phyloP scores from a whole-genome alignment of 192 early-diverging fungal genomes.

The Oehlia diaphana region DNA sequence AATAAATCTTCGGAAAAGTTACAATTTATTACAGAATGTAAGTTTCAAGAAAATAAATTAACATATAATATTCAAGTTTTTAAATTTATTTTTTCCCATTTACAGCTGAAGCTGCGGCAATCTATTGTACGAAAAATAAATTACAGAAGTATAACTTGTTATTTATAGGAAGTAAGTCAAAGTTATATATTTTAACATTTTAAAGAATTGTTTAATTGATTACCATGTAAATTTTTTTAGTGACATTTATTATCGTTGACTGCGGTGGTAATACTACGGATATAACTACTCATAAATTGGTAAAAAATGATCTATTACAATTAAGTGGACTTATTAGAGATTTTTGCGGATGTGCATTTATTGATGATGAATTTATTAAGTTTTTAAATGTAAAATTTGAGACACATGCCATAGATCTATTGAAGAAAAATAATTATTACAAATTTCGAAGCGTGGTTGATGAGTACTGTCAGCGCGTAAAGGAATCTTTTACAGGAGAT shows the following conservation, averaged over 20 bases:
- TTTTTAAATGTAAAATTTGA: conserved; percentile 45
- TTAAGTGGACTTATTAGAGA: conserved; percentile 30
- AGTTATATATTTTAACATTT: too few relatives aligned
- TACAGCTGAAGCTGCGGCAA: too few relatives aligned
- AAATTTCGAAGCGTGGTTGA: neutral
- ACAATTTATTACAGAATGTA: too few relatives aligned
- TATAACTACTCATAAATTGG: conserved; percentile 32
- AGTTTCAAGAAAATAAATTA: too few relatives aligned
- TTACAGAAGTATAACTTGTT: too few relatives aligned
- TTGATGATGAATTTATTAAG: conserved; percentile 44
- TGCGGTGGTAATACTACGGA: conserved; percentile 44
- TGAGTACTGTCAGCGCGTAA: neutral
- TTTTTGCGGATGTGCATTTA: conserved; percentile 40
- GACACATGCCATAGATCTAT: conserved; percentile 34
- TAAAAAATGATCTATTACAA: conserved; percentile 13
- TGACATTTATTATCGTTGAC: conserved; percentile 44
- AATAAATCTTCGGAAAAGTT: too few relatives aligned
- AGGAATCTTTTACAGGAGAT: neutral
- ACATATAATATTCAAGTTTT: too few relatives aligned
- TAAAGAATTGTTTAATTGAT: too few relatives aligned
- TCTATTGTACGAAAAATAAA: too few relatives aligned
- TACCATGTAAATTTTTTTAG: too few relatives aligned
- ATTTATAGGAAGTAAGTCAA: too few relatives aligned
- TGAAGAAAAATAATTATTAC: conserved; percentile 29
- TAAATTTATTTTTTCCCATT: too few relatives aligned